These are phyloP conservation scores for Serendipita sp. DNA, from an alignment of 768 basidiomycete species.

Conservation along the genomic window DNA sequence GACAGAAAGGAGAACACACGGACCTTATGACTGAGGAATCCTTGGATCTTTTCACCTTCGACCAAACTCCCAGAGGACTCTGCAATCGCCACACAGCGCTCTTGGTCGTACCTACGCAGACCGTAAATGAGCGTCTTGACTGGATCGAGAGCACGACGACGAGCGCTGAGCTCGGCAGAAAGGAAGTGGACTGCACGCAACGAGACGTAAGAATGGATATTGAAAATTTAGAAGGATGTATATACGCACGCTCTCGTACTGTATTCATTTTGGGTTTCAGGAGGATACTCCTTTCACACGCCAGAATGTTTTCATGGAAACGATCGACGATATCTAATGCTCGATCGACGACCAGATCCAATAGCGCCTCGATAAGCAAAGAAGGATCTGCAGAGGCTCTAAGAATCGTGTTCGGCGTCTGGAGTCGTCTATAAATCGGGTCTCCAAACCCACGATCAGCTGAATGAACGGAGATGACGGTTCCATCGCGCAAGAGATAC, in stretches of 20 bases:
- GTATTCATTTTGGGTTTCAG: constrained; percentile 44
- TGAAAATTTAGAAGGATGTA: neutral
- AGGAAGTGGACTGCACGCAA: constrained; percentile 47
- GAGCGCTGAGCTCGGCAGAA: constrained; percentile 55
- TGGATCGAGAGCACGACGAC: constrained; percentile 59
- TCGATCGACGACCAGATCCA: constrained; percentile 54
- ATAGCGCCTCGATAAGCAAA: constrained; percentile 48
- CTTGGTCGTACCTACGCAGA: constrained; percentile 51
- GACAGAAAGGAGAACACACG: no score
- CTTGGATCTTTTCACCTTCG: constrained; percentile 27
- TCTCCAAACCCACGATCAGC: constrained; percentile 27
- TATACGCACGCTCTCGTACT: constrained; percentile 38
- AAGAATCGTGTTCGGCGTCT: constrained; percentile 43
- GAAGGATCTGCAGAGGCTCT: constrained; percentile 51
- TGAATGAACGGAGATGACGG: constrained; percentile 35
- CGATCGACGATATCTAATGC: constrained; percentile 53
- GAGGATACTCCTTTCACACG: constrained; percentile 45
- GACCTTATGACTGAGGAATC: constrained; percentile 2
- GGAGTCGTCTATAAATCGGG: constrained; percentile 37
- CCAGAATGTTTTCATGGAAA: constrained; percentile 46
- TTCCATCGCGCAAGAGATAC: constrained; percentile 52
- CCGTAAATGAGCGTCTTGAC: constrained; percentile 56
- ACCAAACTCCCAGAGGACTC: constrained; percentile 23
- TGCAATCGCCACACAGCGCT: constrained; percentile 44
- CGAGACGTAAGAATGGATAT: neutral